Conservation (phyloP, 495 filamentous ascomycete species). For the Hyaloscypha variabilis region DNA sequence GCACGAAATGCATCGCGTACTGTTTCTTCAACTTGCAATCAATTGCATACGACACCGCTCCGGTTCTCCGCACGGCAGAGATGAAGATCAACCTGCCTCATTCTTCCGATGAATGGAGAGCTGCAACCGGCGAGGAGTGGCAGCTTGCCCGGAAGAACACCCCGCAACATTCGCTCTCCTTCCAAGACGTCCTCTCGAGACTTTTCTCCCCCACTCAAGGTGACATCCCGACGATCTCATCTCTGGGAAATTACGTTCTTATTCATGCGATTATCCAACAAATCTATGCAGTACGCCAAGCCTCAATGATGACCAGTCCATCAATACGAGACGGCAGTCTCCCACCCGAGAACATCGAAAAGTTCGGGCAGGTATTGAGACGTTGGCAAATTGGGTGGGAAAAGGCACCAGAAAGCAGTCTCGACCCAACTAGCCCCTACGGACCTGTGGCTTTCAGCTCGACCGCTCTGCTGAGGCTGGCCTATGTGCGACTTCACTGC, state of each 20-base stretch:
- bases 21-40: slow-evolving; percentile 63
- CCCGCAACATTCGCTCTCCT: slow-evolving; percentile 43
- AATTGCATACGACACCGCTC: slow-evolving; percentile 60
- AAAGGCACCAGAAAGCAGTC: slow-evolving; percentile 51
- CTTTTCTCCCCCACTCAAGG: slow-evolving; percentile 46
- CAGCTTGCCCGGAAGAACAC: slow-evolving; percentile 38
- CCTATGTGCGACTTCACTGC: slow-evolving; percentile 69
- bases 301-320: slow-evolving; percentile 47
- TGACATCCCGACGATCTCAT: slow-evolving; percentile 56
- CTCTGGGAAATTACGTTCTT: slow-evolving; percentile 67
- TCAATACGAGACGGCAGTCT: slow-evolving; percentile 49
- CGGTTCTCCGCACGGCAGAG: slow-evolving; percentile 63
- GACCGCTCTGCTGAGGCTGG: slow-evolving; percentile 63
- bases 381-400: slow-evolving; percentile 68
- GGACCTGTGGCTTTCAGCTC: slow-evolving; percentile 70
- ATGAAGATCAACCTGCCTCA: slow-evolving; percentile 63
- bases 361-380: slow-evolving; percentile 59
- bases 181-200: slow-evolving; percentile 53
- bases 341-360: slow-evolving; percentile 56
- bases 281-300: slow-evolving; percentile 67
- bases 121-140: slow-evolving; percentile 52
- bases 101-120: slow-evolving; percentile 53
- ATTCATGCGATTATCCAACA: slow-evolving; percentile 72
- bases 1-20: slow-evolving; percentile 60
- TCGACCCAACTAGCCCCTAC: slow-evolving; percentile 53